Evolutionary conservation across 306 rosid genomes (phyloP).

Genomic region (Citrullus mucosospermus): DNA sequence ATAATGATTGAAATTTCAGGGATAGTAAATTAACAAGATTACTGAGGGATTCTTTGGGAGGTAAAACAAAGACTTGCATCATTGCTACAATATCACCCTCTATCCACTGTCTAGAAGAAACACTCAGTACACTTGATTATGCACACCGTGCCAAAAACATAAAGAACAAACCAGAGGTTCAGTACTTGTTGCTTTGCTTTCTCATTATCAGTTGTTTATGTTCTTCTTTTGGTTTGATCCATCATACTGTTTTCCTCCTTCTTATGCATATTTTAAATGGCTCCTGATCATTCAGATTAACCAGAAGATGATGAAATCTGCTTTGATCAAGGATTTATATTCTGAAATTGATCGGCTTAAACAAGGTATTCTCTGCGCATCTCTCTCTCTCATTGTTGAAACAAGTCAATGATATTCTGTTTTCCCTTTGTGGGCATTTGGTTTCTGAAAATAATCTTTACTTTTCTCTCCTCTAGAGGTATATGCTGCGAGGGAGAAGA

Average conservation of each 20-base stretch:
- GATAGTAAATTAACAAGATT: constrained; percentile 94
- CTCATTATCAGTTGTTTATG: constrained; percentile 6
- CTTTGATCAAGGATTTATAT: constrained; percentile 91
- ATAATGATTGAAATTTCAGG: constrained; percentile 39
- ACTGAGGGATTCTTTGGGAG: constrained; percentile 94
- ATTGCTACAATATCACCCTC: constrained; percentile 97
- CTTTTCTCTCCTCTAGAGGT: constrained; percentile 44
- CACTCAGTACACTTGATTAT: constrained; percentile 93
- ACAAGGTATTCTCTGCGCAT: constrained; percentile 45
- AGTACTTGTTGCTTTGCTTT: constrained; percentile 14
- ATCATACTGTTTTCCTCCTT: not conserved
- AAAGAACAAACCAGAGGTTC: constrained; percentile 97
- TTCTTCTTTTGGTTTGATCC: not conserved
- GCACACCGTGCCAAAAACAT: constrained; percentile 99
- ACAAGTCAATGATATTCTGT: not conserved
- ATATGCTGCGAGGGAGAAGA: constrained; percentile 97
- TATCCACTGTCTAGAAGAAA: constrained; percentile 96
- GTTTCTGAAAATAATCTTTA: not conserved
- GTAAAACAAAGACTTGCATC: constrained; percentile 97
- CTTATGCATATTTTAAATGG: constrained; percentile 11
- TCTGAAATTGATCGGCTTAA: constrained; percentile 90
- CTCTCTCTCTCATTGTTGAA: not conserved
- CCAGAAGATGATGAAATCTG: constrained; percentile 99
- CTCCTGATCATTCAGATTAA: constrained; percentile 50
- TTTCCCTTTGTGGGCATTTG: constrained; percentile 1